Evolutionary conservation across 495 filamentous ascomycete species (phyloP).

Genomic region (Neurospora discreta): DNA sequence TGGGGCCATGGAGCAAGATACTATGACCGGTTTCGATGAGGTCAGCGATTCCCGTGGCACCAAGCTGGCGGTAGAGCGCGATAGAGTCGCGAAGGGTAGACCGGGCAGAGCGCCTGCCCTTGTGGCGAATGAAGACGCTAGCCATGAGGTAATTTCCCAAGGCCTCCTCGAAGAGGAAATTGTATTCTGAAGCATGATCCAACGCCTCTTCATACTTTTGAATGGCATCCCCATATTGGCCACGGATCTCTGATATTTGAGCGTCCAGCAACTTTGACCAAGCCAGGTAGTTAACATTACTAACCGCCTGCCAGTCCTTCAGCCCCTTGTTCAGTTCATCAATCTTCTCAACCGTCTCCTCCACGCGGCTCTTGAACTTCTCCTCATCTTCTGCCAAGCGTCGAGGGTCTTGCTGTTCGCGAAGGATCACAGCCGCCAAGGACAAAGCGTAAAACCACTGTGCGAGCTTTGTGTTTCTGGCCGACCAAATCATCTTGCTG

Average conservation of each 20-base stretch:
- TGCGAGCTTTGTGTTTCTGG: slow-evolving; percentile 52
- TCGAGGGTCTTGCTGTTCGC: slow-evolving; percentile 42
- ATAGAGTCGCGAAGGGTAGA: slow-evolving; percentile 61
- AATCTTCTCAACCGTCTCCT: slow-evolving; percentile 44
- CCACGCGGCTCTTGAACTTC: slow-evolving; percentile 40
- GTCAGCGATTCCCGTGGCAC: slow-evolving; percentile 62
- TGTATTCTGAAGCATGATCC: slow-evolving; percentile 70
- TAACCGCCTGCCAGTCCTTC: slow-evolving; percentile 54
- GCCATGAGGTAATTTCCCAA: slow-evolving; percentile 67
- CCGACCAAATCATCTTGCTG: slow-evolving; percentile 57
- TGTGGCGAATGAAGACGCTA: slow-evolving; percentile 60
- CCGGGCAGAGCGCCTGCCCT: slow-evolving; percentile 62
- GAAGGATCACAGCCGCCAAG: slow-evolving; percentile 50
- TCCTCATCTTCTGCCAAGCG: slow-evolving; percentile 30
- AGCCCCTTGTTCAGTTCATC: slow-evolving; percentile 48
- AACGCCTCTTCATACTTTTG: slow-evolving; percentile 62
- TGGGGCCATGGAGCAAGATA: slow-evolving; percentile 57
- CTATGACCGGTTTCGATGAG: slow-evolving; percentile 61
- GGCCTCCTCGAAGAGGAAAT: slow-evolving; percentile 70
- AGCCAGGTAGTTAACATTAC: slow-evolving; percentile 67
- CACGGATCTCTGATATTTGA: slow-evolving; percentile 53
- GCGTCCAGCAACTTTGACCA: slow-evolving; percentile 70
- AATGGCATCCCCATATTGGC: slow-evolving; percentile 50
- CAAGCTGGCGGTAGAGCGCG: slow-evolving; percentile 59
- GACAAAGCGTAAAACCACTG: slow-evolving; percentile 61